Percentiles rank a stretch among this genome's conserved stretches.
Conservation (phyloP, 2,329 filamentous ascomycete genomes). For the Hirsutella rhossiliensis region DNA sequence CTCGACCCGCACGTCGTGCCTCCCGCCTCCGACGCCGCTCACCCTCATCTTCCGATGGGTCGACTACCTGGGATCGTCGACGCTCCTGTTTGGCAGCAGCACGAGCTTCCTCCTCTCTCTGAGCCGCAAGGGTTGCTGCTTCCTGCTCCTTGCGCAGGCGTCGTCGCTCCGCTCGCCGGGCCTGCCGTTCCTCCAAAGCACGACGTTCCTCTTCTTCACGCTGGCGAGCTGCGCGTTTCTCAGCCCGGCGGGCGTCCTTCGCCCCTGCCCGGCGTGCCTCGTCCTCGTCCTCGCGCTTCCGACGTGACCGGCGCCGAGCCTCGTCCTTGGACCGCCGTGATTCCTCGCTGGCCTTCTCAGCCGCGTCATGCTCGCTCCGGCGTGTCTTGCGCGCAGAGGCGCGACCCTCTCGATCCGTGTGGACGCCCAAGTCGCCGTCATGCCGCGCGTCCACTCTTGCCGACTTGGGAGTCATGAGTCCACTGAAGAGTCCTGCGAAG, state of each 20-base stretch:
- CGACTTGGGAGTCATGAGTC: slow-evolving; percentile 35
- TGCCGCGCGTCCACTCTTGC: slow-evolving; percentile 33
- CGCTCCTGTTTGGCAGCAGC: slow-evolving; percentile 34
- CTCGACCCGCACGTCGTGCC: slow-evolving; percentile 32
- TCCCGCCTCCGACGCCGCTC: slow-evolving; percentile 43
- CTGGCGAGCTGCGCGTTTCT: slow-evolving; percentile 35
- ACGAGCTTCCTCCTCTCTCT: slow-evolving; percentile 33
- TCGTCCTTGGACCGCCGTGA: slow-evolving; percentile 45
- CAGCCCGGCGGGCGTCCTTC: slow-evolving; percentile 45
- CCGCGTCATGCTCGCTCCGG: slow-evolving; percentile 37
- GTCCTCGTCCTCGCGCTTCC: slow-evolving; percentile 43
- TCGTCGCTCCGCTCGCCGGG: slow-evolving; percentile 36
- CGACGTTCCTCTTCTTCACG: slow-evolving; percentile 38
- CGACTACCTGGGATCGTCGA: slow-evolving; percentile 31
- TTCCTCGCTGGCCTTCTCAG: slow-evolving; percentile 31
- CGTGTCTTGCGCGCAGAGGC: slow-evolving; percentile 50
- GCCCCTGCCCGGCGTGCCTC: slow-evolving; percentile 42
- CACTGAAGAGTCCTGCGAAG: slow-evolving; percentile 50
- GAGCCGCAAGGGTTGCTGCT: slow-evolving; percentile 26
- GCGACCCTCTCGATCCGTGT: slow-evolving; percentile 48
- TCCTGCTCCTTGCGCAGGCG: slow-evolving; percentile 36
- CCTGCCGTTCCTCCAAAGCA: slow-evolving; percentile 35
- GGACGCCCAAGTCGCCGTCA: slow-evolving; percentile 33
- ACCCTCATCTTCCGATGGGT: slow-evolving; percentile 34
- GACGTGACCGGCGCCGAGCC: slow-evolving; percentile 40